Base-by-base conservation (phyloP, 2,329 filamentous ascomycete genomes). In the Stenocarpella maydis region DNA sequence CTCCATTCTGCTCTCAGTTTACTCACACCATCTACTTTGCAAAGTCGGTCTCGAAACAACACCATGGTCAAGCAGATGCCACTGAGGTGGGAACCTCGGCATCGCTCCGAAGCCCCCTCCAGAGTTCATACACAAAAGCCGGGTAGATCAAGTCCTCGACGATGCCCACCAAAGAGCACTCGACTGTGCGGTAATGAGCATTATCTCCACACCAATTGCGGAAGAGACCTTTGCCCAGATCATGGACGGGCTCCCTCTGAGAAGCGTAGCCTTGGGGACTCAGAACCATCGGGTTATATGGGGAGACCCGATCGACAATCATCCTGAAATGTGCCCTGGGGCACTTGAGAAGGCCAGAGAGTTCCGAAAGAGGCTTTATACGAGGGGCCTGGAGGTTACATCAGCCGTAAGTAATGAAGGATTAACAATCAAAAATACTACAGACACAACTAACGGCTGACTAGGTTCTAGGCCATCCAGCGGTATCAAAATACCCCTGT, bases 191-290 rank as follows among this genome's bases (percentile, higher is more conserved):
- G 21, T 58, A 4, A 28, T 7, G 21, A 41, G 24, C 9, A 24
- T 41, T 14, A 26, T 58, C 7, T 58, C 53, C 53, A 15, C 53
- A 28, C 37, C 53, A 39, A 10, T 58, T 43, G 34, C 37, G 37
- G 53, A 58, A n/a, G 34, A 58, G 37, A 41, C 53, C 15, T 41
- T 58, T 58, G 53, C 37, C 41, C 53, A 58, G 37, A 58, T 58
- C 53, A 37, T 58, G 37, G 53, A 58, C 14, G 53, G 53, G 21
- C 53, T 58, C 15, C 53, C 53, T 17, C 19, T 58, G 21, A 58
- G 53, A 3, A 26, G 21, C 24, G 21, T 58, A 58, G 53, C 53
- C 34, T 19, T 26, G 17, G 53, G 21, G 19, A 26, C 21, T 19
- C 53, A 41, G 34, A 26, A 26, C 4, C 53, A 58, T 43, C 53